Conservation (phyloP, 192 early-diverging fungal species). For the Lobosporangium transversale region DNA sequence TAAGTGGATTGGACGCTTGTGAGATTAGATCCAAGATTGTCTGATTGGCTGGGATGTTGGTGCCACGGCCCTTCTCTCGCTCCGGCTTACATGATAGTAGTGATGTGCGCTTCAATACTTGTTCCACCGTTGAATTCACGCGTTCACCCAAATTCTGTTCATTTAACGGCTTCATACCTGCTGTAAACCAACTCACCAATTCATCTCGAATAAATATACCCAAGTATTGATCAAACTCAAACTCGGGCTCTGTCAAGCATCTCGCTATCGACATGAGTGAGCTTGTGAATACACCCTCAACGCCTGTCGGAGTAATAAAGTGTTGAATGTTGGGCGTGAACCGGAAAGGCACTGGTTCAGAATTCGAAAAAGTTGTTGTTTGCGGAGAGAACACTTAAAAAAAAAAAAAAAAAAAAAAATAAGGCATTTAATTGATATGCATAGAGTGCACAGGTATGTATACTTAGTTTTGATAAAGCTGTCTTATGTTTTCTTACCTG, state of each 20-base stretch:
- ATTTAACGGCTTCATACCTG: conserved; percentile 66
- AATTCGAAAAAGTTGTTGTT: conserved; percentile 67
- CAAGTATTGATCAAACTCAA: conserved; percentile 94
- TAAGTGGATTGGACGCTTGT: conserved; percentile 90
- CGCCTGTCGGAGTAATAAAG: conserved; percentile 92
- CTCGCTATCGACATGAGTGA: conserved; percentile 87
- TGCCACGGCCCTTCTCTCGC: conserved; percentile 69
- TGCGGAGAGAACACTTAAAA: conserved; percentile 55
- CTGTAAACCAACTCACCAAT: conserved; percentile 79
- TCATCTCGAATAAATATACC: conserved; percentile 96
- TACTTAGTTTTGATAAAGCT: no score
- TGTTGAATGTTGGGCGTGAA: conserved; percentile 97
- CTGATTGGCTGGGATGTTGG: conserved; percentile 75
- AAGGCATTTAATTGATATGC: neutral
- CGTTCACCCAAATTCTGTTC: conserved; percentile 74
- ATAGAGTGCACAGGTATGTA: conserved; percentile 2
- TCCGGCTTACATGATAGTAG: conserved; percentile 79
- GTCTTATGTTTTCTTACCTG: conserved; percentile 68
- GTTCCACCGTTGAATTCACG: conserved; percentile 75
- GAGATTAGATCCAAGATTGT: conserved; percentile 92
- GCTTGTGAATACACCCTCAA: conserved; percentile 92
- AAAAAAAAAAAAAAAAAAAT: conserved; percentile 2
- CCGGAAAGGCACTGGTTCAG: conserved; percentile 95
- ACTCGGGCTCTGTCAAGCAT: conserved; percentile 84
- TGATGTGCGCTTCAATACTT: conserved; percentile 75